A percentile compares a stretch with the other conserved stretches of the same genome.
Evolutionary conservation across 2,329 filamentous ascomycete species (phyloP).

Genomic region (Fusarium sp.): DNA sequence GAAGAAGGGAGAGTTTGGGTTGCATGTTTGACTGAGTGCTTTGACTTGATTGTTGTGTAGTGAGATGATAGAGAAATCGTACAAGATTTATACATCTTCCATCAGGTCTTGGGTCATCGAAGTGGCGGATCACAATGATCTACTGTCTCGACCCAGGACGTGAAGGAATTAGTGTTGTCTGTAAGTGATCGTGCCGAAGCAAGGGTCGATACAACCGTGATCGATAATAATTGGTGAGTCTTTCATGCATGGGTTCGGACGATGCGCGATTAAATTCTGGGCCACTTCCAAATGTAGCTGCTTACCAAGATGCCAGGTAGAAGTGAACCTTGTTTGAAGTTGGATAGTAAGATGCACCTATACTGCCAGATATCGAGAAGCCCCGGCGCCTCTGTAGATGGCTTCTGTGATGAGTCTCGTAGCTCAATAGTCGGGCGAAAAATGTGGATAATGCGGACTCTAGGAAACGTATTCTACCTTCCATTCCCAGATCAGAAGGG

Average conservation of each 20-base stretch:
- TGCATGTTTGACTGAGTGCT: not conserved
- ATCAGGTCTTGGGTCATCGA: accelerated
- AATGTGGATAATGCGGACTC: not conserved
- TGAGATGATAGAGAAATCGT: not conserved
- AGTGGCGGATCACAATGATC: not conserved
- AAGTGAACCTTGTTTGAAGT: accelerated
- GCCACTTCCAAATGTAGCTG: not conserved
- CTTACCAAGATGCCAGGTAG: accelerated
- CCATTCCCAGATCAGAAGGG: not conserved
- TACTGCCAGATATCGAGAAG: not conserved
- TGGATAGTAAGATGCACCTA: not conserved
- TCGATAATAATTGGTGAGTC: not conserved
- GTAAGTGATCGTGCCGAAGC: not conserved
- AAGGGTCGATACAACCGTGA: not conserved
- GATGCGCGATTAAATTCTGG: not conserved
- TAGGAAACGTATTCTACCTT: not conserved
- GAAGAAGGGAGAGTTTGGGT: not conserved
- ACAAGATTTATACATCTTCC: not conserved
- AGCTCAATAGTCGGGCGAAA: not conserved
- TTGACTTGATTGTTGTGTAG: not conserved
- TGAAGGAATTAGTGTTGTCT: not conserved
- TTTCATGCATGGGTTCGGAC: not conserved
- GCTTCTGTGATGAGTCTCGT: not conserved
- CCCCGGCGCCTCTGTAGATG: not conserved
- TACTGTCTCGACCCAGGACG: accelerated